phyloP scores from a whole-genome alignment of 768 basidiomycete genomes.

The Mycena rebaudengoi region DNA sequence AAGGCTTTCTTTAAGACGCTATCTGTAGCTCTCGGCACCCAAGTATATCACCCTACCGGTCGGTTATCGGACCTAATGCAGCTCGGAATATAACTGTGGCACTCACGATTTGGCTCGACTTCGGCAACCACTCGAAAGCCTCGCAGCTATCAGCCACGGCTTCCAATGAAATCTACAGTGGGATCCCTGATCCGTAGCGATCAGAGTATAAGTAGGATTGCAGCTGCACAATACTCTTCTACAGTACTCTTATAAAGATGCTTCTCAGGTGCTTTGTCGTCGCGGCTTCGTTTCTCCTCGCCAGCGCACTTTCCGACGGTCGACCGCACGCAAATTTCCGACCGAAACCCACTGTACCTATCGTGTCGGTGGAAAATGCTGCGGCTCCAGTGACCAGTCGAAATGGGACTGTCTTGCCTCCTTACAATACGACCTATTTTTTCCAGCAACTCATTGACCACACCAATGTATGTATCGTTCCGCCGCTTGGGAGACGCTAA shows the following conservation, averaged over 20 bases:
- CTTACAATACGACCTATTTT: slow-evolving; percentile 55
- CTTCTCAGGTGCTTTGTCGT: slow-evolving; percentile 17
- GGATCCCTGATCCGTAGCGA: slow-evolving; percentile 15
- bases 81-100: no score
- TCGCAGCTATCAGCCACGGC: no score
- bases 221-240: no score
- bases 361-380: slow-evolving; percentile 35
- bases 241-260: no score
- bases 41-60: no score
- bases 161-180: no score
- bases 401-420: slow-evolving; percentile 54
- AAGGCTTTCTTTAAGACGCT: no score
- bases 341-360: slow-evolving; percentile 48
- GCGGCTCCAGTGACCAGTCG: slow-evolving; percentile 48
- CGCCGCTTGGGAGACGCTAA: neutral
- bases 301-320: slow-evolving; percentile 45
- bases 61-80: no score
- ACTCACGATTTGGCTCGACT: no score
- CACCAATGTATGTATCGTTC: slow-evolving; percentile 35
- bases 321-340: slow-evolving; percentile 52
- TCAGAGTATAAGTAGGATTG: slow-evolving; percentile 16
- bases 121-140: no score
- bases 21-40: no score
- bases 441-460: slow-evolving; percentile 70
- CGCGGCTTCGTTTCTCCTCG: slow-evolving; percentile 22